Base-by-base conservation (phyloP, 169 alveolate species). In the Toxoplasma gondii region DNA sequence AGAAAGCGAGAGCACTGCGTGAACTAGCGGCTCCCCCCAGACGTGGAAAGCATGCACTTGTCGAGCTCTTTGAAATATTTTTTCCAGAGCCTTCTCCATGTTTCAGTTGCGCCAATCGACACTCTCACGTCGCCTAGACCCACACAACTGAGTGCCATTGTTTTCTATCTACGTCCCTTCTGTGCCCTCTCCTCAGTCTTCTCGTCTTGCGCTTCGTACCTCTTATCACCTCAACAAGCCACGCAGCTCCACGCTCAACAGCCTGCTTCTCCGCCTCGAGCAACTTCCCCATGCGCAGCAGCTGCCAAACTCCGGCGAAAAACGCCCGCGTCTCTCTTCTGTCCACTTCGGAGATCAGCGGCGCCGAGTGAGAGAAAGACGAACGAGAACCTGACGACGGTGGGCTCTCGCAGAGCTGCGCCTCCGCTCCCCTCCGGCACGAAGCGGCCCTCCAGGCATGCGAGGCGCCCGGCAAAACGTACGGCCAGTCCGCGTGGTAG, bases 401-500 rank as follows among this genome's bases (percentile, higher is more conserved):
- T n/a, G n/a, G n/a, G n/a, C n/a, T n/a, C n/a, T n/a, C n/a, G 58
- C 22, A 49, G 12, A 49, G 58, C 22, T 12, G 58, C 4, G 58
- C 22, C 4, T 4, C 58, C 58, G 4, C 58, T 4, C 58, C 58
- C 4, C 58, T 49, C 58, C 12, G 4, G 74, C 74, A 16, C 74
- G 1, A 19, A 27, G 74, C 31, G 31, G 4, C 74, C 29, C 34
- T 31, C n/a, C n/a, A 4, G 29, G 34, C n/a, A 27, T 31, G 1
- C 74, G 74, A 27, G 5, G 74, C 7, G 74, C 24, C 34, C 9
- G 74, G 74, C 7, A 64, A 31, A 7, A 64, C n/a, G 43, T 74
- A 74, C 84, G 84, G 84, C 84, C 84, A 74, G 84, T 74, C 84
- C 84, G 84, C 84, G 43, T 74, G 84, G 84, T 74, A 74, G 84